A percentile compares a stretch with the other conserved stretches of the same genome.
phyloP scores from a whole-genome alignment of 495 filamentous ascomycete species.

The Talaromyces proteolyticus region DNA sequence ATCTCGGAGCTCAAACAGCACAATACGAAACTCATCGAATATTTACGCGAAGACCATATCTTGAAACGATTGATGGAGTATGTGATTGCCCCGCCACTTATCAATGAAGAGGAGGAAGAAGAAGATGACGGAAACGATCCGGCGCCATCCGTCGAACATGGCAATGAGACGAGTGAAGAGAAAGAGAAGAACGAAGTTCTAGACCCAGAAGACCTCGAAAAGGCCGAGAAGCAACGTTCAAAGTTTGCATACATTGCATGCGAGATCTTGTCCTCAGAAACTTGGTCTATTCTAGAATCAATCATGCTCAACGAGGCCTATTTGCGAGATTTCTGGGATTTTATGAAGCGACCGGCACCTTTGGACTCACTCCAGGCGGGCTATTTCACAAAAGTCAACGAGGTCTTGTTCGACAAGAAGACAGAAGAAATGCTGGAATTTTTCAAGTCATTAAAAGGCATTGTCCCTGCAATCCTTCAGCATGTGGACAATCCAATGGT shows the following conservation, averaged over 20 bases:
- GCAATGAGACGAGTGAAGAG: slow-evolving; percentile 25
- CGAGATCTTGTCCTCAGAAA: slow-evolving; percentile 91
- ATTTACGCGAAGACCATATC: slow-evolving; percentile 79
- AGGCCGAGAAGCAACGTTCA: slow-evolving; percentile 77
- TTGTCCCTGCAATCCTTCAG: slow-evolving; percentile 78
- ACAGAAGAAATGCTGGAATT: slow-evolving; percentile 93
- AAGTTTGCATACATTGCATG: slow-evolving; percentile 89
- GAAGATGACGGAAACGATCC: slow-evolving; percentile 44
- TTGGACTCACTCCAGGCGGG: slow-evolving; percentile 90
- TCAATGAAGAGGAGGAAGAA: slow-evolving; percentile 54
- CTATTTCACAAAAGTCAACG: slow-evolving; percentile 98
- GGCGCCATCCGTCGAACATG: slow-evolving; percentile 35
- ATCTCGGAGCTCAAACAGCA: slow-evolving; percentile 98
- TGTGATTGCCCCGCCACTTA: slow-evolving; percentile 70
- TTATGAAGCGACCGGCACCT: slow-evolving; percentile 70
- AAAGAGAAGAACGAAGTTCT: slow-evolving; percentile 35
- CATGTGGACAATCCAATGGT: slow-evolving; percentile 98
- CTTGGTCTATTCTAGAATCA: slow-evolving; percentile 92
- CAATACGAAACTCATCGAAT: slow-evolving; percentile 97
- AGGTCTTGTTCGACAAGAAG: slow-evolving; percentile 93
- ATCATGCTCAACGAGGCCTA: slow-evolving; percentile 76
- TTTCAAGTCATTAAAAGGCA: slow-evolving; percentile 73
- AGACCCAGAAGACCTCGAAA: slow-evolving; percentile 59
- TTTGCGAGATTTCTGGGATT: slow-evolving; percentile 84
- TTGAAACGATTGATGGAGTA: slow-evolving; percentile 86